Percentiles rank a stretch among this genome's conserved stretches.
Conservation (phyloP, 139 green algal species). For the Chlamydomonas schloesseri region DNA sequence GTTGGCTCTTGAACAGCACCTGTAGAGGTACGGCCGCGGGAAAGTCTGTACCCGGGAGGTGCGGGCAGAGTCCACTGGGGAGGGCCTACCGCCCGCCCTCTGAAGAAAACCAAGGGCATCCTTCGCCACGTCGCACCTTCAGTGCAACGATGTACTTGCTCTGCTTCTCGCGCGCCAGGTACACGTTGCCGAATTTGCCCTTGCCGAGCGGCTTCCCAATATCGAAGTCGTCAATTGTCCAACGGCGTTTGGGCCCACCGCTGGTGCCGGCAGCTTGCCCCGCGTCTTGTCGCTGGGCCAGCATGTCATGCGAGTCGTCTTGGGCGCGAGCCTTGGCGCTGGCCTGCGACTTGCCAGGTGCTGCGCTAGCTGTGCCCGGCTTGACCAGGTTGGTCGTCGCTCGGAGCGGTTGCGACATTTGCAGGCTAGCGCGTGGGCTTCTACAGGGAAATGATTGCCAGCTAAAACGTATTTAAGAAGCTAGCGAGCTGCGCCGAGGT, state of each 20-base stretch:
- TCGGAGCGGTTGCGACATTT: neutral
- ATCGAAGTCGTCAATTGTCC: slow-evolving; percentile 96
- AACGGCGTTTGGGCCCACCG: slow-evolving; percentile 54
- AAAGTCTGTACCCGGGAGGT: neutral
- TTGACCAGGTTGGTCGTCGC: neutral
- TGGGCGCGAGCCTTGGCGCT: neutral
- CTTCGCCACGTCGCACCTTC: slow-evolving; percentile 80
- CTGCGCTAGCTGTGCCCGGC: neutral
- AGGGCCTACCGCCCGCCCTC: too few relatives aligned
- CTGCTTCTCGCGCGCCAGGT: slow-evolving; percentile 94
- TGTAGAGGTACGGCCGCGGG: slow-evolving; percentile 57
- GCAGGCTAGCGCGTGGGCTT: too few relatives aligned
- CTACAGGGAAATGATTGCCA: too few relatives aligned
- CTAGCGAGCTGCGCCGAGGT: too few relatives aligned
- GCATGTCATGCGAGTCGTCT: neutral
- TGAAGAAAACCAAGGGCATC: too few relatives aligned
- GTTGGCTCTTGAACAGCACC: slow-evolving; percentile 98
- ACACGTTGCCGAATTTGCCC: slow-evolving; percentile 99
- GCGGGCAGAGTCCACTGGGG: too few relatives aligned
- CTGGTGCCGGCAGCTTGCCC: slow-evolving; percentile 14
- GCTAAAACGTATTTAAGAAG: too few relatives aligned
- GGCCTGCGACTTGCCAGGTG: neutral
- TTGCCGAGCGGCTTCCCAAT: slow-evolving; percentile 95
- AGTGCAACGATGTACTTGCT: slow-evolving; percentile 96
- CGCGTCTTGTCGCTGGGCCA: neutral